Evolutionary conservation across 345 rosid species (phyloP).

Genomic region (Leavenworthia alabamica): DNA sequence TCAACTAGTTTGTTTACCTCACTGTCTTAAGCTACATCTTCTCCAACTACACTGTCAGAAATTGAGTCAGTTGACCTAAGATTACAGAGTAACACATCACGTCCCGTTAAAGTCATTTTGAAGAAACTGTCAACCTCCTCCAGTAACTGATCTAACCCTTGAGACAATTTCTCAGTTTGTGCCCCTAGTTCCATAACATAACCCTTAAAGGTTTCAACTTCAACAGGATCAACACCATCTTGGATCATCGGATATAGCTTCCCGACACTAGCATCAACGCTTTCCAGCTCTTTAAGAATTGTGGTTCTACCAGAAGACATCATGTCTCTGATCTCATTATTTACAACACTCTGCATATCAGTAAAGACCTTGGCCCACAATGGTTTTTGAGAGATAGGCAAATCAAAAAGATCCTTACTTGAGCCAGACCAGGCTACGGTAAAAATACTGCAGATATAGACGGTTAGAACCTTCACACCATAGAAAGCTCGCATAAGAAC

Average conservation of each 20-base stretch:
- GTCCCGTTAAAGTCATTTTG: constrained; percentile 63
- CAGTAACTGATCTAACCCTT: constrained; percentile 57
- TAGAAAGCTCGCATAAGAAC: constrained; percentile 85
- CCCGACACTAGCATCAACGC: constrained; percentile 51
- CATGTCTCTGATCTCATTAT: constrained; percentile 44
- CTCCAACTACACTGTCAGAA: constrained; percentile 29
- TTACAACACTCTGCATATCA: constrained; percentile 46
- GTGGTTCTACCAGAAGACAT: constrained; percentile 35
- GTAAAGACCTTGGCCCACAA: constrained; percentile 56
- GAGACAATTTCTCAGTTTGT: constrained; percentile 49
- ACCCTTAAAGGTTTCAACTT: constrained; percentile 33
- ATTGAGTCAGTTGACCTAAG: constrained; percentile 43
- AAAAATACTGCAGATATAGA: constrained; percentile 65
- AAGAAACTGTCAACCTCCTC: constrained; percentile 75
- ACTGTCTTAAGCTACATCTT: constrained; percentile 27
- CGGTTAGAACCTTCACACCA: constrained; percentile 76
- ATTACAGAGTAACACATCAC: constrained; percentile 80
- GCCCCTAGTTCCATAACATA: constrained; percentile 35
- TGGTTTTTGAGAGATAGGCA: constrained; percentile 42
- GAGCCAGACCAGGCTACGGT: constrained; percentile 74
- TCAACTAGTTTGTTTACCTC: constrained; percentile 9
- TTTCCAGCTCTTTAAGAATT: constrained; percentile 55
- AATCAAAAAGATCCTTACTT: constrained; percentile 43
- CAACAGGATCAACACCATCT: constrained; percentile 38
- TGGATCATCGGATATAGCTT: constrained; percentile 58